Evolutionary conservation across 1,284 basidiomycete species (phyloP), one percentile per base, ranked within the genome.

Genomic region (Leccinum pachyderme): DNA sequence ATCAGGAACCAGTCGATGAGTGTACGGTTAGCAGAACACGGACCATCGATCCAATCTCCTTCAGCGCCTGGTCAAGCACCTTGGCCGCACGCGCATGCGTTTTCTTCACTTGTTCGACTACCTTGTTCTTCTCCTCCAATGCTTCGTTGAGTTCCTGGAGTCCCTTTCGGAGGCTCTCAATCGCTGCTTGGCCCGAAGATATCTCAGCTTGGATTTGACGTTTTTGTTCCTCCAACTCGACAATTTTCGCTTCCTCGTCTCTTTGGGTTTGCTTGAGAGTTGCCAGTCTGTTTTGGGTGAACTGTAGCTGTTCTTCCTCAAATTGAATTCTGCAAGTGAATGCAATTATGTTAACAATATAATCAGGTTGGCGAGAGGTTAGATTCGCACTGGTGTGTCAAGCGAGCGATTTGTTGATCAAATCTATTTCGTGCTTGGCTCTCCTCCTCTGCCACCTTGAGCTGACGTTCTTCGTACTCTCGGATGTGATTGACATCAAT

Each of bases 401-500:
- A 76, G 22, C 95, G 82, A 3, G 91, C 89, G 54, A 95, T 89
- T 70, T 98, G 94, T 11, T 88, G 89, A 59, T 95, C 87, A 66
- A 87, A 97, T 52, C 89, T 81, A 60, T 95, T 75, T 54, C 92
- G 78, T 3, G 91, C 92, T 62, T 92, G 91, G 65, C 83, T 91
- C 71, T 95, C 93, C 63, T 91, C 88, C 68, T 93, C 86, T 1
- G 91, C 91, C 24, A 91, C 81, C 69, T 89, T 91, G 31, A 98
- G 79, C 67, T 98, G 95, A 18, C 91, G 84, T 68, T 93, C 89
- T 73, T 99, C 96, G 70, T 98, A 99, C 60, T 97, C 93, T 44
- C 96, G 86, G 59, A 99, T 95, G 73, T 89, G 87, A 32, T 74
- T 71, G 8, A 98, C 89, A 5, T 86, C 83, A 62, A 99, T 95